phyloP scores from a whole-genome alignment of 2,329 filamentous ascomycete genomes.

The Fonsecaea erecta region DNA sequence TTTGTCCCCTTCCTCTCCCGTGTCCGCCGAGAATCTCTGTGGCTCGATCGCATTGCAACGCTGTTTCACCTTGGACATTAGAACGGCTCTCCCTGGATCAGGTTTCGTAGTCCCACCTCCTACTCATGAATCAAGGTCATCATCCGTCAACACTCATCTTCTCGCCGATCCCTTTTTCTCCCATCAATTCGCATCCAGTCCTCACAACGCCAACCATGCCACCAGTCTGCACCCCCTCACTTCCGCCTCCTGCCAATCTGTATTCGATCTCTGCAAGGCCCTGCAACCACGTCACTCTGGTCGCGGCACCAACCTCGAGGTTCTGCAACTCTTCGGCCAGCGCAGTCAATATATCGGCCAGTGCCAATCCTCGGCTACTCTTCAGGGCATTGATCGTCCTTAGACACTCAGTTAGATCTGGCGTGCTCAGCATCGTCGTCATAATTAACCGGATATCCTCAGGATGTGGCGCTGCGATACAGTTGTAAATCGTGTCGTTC shows the following conservation, averaged over 20 bases:
- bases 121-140: not conserved
- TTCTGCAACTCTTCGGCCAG: constrained; percentile 80
- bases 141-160: constrained; percentile 33
- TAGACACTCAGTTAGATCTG: constrained; percentile 87
- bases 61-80: not conserved
- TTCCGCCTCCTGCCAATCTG: constrained; percentile 82
- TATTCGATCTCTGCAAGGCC: constrained; percentile 93
- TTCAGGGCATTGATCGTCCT: constrained; percentile 89
- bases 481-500: constrained; percentile 92
- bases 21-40: not conserved
- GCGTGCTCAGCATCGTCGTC: constrained; percentile 78
- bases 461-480: constrained; percentile 92
- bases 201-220: constrained; percentile 88
- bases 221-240: constrained; percentile 87
- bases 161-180: constrained; percentile 43
- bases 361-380: constrained; percentile 77
- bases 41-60: not conserved
- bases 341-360: constrained; percentile 91
- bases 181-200: constrained; percentile 79
- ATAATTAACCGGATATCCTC: constrained; percentile 84
- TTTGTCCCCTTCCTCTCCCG: not conserved
- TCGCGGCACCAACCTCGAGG: constrained; percentile 82
- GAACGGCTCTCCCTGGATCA: not conserved
- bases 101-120: not conserved
- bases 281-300: constrained; percentile 88